Percentiles rank a stretch among this genome's conserved stretches.
Evolutionary conservation across 805 yeast species (phyloP).

Genomic region (Lachancea fermentati): DNA sequence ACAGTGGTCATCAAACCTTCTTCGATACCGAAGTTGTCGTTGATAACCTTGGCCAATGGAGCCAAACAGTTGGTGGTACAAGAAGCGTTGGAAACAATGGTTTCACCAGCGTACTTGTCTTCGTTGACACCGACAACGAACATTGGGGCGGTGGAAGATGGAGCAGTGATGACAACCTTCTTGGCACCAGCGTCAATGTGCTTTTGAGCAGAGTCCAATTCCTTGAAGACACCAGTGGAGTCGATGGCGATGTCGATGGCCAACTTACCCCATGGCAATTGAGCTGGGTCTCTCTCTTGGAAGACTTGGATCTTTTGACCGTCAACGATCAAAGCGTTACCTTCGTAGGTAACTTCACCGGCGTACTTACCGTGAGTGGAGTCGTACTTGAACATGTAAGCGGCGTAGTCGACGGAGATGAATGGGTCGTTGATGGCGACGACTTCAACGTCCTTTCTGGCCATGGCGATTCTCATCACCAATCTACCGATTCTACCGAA

Average conservation of each 20-base stretch:
- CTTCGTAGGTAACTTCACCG: constrained; percentile 54
- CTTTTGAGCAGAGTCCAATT: constrained; percentile 57
- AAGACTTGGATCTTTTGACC: constrained; percentile 45
- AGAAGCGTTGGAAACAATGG: constrained; percentile 63
- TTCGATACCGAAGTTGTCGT: constrained; percentile 61
- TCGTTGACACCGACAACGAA: constrained; percentile 67
- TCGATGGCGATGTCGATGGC: constrained; percentile 62
- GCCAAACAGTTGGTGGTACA: constrained; percentile 74
- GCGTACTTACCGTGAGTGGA: constrained; percentile 62
- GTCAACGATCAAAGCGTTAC: constrained; percentile 46
- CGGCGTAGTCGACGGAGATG: constrained; percentile 62
- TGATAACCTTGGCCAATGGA: constrained; percentile 63
- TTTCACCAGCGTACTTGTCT: constrained; percentile 51
- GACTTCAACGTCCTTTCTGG: constrained; percentile 47
- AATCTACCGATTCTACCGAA: constrained; percentile 70
- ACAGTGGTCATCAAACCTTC: constrained; percentile 75
- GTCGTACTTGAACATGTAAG: constrained; percentile 71
- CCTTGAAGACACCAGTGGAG: constrained; percentile 71
- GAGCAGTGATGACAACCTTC: constrained; percentile 68
- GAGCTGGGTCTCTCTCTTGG: constrained; percentile 64
- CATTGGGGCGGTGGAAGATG: constrained; percentile 68
- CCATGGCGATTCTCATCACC: constrained; percentile 56
- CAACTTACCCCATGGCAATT: constrained; percentile 61
- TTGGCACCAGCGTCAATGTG: constrained; percentile 71
- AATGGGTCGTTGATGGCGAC: constrained; percentile 68